Evolutionary conservation across 2,329 filamentous ascomycete genomes (phyloP).

Genomic region (Diaporthe vexans): DNA sequence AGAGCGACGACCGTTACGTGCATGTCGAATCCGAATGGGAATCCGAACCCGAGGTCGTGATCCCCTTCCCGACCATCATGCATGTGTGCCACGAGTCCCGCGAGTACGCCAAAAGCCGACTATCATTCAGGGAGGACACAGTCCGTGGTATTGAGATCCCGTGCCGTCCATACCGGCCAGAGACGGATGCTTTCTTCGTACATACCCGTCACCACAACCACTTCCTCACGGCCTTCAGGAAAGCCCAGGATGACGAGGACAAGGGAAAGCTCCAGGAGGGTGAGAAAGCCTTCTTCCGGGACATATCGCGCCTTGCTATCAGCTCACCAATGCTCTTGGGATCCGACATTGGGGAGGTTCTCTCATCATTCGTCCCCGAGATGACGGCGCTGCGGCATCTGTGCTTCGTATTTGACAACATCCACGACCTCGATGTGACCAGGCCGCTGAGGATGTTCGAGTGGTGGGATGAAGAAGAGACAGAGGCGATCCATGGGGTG

Average conservation of each 20-base stretch:
- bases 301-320: background rate
- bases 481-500: background rate
- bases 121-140: constrained; percentile 20
- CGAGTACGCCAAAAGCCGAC: constrained; percentile 20
- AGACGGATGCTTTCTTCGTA: constrained; percentile 18
- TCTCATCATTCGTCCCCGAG: background rate
- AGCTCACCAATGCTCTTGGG: constrained; percentile 5
- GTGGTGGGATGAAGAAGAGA: background rate
- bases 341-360: background rate
- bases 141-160: background rate
- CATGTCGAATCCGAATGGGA: constrained; percentile 13
- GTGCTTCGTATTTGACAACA: constrained; percentile 14
- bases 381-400: constrained; percentile 10
- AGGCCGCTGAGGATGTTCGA: background rate
- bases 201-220: background rate
- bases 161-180: constrained; percentile 22
- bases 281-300: background rate
- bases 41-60: constrained; percentile 4
- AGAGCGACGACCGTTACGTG: background rate
- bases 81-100: constrained; percentile 31
- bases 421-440: constrained; percentile 1
- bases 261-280: background rate
- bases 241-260: background rate
- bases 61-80: constrained; percentile 20
- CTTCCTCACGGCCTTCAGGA: background rate